A percentile compares a stretch with the other conserved stretches of the same genome.
These are phyloP conservation scores for Collybia nuda DNA, from an alignment of 768 basidiomycete species.

Conservation along the genomic window DNA sequence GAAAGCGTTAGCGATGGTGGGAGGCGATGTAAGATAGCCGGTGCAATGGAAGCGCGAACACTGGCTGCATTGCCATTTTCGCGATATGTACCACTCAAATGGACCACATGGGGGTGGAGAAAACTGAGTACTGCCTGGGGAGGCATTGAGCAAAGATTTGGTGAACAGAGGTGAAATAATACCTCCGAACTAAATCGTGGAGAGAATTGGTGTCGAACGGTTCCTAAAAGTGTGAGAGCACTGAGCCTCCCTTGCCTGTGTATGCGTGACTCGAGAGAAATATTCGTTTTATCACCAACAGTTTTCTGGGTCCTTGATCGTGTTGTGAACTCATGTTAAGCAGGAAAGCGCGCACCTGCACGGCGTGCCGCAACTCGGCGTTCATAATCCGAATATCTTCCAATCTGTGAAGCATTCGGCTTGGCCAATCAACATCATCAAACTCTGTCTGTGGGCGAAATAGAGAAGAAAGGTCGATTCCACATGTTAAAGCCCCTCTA, in stretches of 20 bases:
- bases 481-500: constrained; percentile 42
- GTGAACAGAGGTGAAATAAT: constrained; percentile 16
- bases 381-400: constrained; percentile 31
- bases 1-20: constrained; percentile 44
- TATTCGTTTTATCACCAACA: constrained; percentile 42
- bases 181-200: constrained; percentile 57
- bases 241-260: constrained; percentile 22
- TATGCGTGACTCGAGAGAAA: constrained; percentile 39
- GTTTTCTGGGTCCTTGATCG: constrained; percentile 37
- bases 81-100: constrained; percentile 47
- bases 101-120: constrained; percentile 35
- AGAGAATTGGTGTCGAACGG: constrained; percentile 75
- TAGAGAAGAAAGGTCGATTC: constrained; percentile 49
- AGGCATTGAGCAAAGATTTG: constrained; percentile 5
- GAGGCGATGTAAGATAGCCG: constrained; percentile 25
- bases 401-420: constrained; percentile 31
- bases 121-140: too few relatives aligned
- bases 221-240: constrained; percentile 56
- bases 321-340: neutral
- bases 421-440: constrained; percentile 19
- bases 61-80: constrained; percentile 45
- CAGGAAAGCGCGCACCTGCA: constrained; percentile 35
- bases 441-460: constrained; percentile 35
- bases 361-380: constrained; percentile 40
- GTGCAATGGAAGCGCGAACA: constrained; percentile 35